A percentile compares a stretch with the other conserved stretches of the same genome.
phyloP scores from a whole-genome alignment of 306 rosid species.

The Sindora glabra region DNA sequence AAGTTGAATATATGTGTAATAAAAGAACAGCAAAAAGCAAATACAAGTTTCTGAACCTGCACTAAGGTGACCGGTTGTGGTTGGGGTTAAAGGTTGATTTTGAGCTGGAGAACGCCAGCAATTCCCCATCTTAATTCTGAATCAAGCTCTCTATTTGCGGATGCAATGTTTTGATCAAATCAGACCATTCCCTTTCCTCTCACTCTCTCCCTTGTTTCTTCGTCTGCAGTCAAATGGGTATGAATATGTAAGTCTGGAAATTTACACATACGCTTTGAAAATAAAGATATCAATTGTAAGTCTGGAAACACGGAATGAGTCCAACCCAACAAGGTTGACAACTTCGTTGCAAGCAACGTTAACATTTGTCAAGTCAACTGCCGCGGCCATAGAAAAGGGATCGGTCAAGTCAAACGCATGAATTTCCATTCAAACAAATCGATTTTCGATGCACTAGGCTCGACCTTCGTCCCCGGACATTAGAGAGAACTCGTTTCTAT shows the following conservation, averaged over 20 bases:
- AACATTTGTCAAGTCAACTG: conserved; percentile 30
- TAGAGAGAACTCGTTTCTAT: too few species aligned
- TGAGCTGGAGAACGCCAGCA: conserved; percentile 59
- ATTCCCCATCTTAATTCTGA: conserved; percentile 59
- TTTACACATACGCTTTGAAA: neutral
- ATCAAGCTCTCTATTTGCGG: neutral
- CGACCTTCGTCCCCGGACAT: too few species aligned
- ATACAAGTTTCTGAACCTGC: conserved; percentile 19
- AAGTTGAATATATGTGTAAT: neutral
- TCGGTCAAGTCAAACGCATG: conserved; percentile 2
- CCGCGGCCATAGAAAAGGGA: neutral
- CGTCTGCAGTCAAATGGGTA: neutral
- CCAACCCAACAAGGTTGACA: neutral
- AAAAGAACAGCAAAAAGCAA: neutral
- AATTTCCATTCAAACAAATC: conserved; percentile 13
- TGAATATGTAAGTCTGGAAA: neutral
- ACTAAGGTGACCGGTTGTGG: conserved; percentile 41
- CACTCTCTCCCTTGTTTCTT: neutral
- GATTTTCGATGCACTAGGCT: too few species aligned
- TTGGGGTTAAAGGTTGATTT: conserved; percentile 18
- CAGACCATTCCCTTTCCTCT: neutral
- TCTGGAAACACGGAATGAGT: neutral
- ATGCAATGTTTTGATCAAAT: neutral
- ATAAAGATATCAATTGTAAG: too few species aligned
- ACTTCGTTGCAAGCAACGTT: neutral